Base-by-base conservation (phyloP, 202 grass and related monocot genomes). In the Hordeum pubiflorum region DNA sequence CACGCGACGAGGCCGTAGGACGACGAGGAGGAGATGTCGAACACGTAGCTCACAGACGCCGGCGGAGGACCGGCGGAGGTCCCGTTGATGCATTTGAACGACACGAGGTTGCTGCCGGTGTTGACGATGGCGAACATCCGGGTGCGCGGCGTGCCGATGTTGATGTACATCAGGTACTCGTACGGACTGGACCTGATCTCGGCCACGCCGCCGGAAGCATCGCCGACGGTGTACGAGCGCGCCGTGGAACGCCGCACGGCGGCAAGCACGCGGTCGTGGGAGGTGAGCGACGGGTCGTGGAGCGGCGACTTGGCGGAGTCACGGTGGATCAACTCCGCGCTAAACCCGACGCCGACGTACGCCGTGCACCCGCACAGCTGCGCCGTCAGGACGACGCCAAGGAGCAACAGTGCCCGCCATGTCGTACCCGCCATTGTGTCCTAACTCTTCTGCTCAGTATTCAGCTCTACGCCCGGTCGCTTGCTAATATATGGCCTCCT, bases 31-130 rank as follows among this genome's bases (percentile, higher is more conserved):
- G 50, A 63, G 1, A 86, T 84, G 27, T 84, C n/a, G 79, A 89
- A 93, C 41, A 1, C 18, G 18, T 21, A 34, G 63, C 18, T 39
- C 18, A 34, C 43, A 15, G 43, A 12, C 12, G 43, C 43, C 1
- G 43, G 43, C 13, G 43, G 43, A 46, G 43, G 43, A 5, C 43
- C 33, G 33, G 13, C 33, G 33, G 13, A 21, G 17, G 31, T 38
- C 32, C 37, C 34, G 2, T 38, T 39, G 64, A 4, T 2, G 84
- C 89, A 93, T 8, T 44, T 63, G 2, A 88, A 14, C 91, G 91
- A 97, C 36, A 86, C 65, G 20, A 93, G 89, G 82, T 93, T 82
- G 74, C 91, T 93, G 37, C 86, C 89, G 20, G 87, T 97, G 83
- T 88, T 80, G n/a, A 58, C 85, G 56, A 93, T 75, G 46, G 85